Conservation (phyloP, 2,329 filamentous ascomycete genomes). For the Coniochaeta sp. region DNA sequence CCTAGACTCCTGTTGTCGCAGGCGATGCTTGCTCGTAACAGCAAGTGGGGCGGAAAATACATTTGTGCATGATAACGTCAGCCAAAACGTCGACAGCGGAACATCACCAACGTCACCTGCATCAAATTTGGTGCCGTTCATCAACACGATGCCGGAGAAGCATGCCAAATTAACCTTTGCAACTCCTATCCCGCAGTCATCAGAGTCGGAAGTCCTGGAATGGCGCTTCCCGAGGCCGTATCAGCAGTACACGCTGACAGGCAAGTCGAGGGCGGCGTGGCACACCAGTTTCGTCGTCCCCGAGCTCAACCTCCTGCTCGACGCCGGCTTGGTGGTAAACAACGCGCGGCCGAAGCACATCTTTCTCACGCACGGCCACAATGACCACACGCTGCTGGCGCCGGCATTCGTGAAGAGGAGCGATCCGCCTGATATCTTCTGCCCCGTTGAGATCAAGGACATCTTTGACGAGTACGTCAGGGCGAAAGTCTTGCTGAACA, state of each 20-base stretch:
- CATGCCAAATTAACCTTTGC: constrained; percentile 24
- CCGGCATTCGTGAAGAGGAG: constrained; percentile 35
- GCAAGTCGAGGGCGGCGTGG: constrained; percentile 41
- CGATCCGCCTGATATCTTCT: constrained; percentile 38
- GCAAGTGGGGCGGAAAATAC: no score
- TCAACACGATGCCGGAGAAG: background rate
- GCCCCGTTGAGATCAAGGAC: constrained; percentile 30
- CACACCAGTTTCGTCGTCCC: constrained; percentile 44
- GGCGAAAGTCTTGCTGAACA: constrained; percentile 33
- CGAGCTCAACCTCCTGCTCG: constrained; percentile 40
- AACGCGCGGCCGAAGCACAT: constrained; percentile 38
- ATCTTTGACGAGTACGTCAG: constrained; percentile 32
- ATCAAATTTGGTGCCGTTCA: no score
- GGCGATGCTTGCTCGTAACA: background rate
- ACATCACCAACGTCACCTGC: background rate
- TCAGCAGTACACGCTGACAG: constrained; percentile 33
- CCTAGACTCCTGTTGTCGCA: background rate
- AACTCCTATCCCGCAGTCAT: constrained; percentile 33
- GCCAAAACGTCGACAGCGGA: background rate
- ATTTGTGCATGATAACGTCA: background rate
- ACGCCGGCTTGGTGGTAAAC: constrained; percentile 39
- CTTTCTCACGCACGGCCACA: constrained; percentile 42
- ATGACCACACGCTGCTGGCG: constrained; percentile 35
- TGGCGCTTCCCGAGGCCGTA: constrained; percentile 37
- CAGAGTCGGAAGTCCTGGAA: constrained; percentile 35